These are phyloP conservation scores for Amphirosellinia nigrospora DNA, from an alignment of 495 filamentous ascomycete species.

Conservation along the genomic window DNA sequence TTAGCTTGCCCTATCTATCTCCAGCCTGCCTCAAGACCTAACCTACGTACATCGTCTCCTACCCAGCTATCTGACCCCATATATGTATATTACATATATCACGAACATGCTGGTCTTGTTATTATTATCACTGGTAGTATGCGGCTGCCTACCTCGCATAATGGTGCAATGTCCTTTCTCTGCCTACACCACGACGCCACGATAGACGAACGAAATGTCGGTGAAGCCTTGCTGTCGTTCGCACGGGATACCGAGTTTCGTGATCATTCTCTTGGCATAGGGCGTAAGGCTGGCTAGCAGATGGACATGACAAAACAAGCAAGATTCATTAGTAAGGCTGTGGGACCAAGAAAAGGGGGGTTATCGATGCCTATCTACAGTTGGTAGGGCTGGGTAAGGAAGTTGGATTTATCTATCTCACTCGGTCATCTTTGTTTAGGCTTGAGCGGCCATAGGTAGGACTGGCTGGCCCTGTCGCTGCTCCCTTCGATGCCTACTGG, in stretches of 20 bases:
- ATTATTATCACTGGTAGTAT: slow-evolving; percentile 2
- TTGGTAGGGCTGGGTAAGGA: background rate
- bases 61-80: background rate
- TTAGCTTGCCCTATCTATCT: slow-evolving; percentile 1
- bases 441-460: background rate
- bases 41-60: background rate
- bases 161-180: background rate
- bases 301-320: background rate
- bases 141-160: slow-evolving; percentile 16
- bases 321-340: background rate
- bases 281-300: slow-evolving; percentile 3
- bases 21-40: background rate
- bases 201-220: slow-evolving; percentile 5
- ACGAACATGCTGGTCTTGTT: background rate
- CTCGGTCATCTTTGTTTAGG: background rate
- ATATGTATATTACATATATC: background rate
- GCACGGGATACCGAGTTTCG: background rate
- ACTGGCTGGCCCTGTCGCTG: background rate
- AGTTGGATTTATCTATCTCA: background rate
- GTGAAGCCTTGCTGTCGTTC: slow-evolving; percentile 11
- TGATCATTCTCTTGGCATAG: background rate
- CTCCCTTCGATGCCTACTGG: background rate
- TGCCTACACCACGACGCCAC: background rate
- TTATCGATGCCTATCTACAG: background rate
- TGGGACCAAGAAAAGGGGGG: background rate